These are phyloP conservation scores for Phyllosticta citrichinensis DNA, from an alignment of 2,329 filamentous ascomycete species.

Conservation along the genomic window DNA sequence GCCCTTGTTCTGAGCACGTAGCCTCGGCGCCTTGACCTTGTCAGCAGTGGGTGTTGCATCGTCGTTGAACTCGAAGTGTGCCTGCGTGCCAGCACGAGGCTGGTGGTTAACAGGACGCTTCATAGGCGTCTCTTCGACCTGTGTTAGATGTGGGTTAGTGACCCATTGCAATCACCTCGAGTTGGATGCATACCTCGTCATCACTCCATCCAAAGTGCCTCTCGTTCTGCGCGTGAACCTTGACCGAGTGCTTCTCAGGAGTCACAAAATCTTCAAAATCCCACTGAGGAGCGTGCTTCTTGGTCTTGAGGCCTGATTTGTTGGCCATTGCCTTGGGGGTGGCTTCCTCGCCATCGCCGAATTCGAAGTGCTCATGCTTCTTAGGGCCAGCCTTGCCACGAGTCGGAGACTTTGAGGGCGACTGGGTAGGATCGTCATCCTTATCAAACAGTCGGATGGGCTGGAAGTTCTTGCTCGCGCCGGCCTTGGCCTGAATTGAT, in stretches of 20 bases:
- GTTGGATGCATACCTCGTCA: constrained; percentile 42
- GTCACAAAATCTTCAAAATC: constrained; percentile 81
- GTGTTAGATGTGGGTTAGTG: background rate
- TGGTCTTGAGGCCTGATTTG: constrained; percentile 14
- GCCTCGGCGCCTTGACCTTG: constrained; percentile 32
- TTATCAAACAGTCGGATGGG: constrained; percentile 48
- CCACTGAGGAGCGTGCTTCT: constrained; percentile 67
- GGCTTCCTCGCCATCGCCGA: constrained; percentile 52
- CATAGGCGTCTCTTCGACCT: constrained; percentile 40
- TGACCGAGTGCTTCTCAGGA: constrained; percentile 62
- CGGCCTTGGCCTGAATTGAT: constrained; percentile 35
- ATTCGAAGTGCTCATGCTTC: constrained; percentile 80
- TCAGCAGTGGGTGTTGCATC: constrained; percentile 52
- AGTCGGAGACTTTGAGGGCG: constrained; percentile 26
- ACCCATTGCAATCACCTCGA: background rate
- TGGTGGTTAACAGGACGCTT: constrained; percentile 51
- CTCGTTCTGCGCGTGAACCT: constrained; percentile 56
- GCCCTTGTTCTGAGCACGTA: constrained; percentile 49
- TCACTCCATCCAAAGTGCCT: constrained; percentile 70
- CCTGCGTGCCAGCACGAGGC: constrained; percentile 66
- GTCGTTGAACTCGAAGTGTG: constrained; percentile 78
- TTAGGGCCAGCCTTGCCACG: constrained; percentile 57
- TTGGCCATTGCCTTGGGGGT: constrained; percentile 18
- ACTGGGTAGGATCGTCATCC: constrained; percentile 35
- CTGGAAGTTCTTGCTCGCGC: constrained; percentile 40